Evolutionary conservation across 257 asterid species (phyloP), one percentile per base, ranked within the genome.

Genomic region (Solanum sitiens): DNA sequence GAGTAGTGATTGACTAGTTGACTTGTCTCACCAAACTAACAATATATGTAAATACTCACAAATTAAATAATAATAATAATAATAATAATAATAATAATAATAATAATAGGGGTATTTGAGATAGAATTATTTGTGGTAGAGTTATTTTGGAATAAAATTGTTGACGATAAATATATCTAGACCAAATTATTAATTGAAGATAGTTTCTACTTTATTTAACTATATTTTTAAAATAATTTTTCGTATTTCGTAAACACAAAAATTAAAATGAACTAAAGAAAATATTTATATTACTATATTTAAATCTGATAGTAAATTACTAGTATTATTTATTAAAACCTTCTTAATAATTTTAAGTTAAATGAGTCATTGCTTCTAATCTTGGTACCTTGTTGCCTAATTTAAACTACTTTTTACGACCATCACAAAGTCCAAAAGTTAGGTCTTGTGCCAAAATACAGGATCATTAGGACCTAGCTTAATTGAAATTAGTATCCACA

Each of bases 1-100:
- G 32, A 80, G 11, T 30, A 47, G 44, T 80, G 20, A n/a, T 80
- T 80, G 68, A 47, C 85, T 47, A 47, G 68, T 80, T 30, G 85
- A 80, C 85, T 80, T 47, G 68, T 30, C 30, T 15, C 20, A 30
- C 18, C 13, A 15, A 2, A 11, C 16, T 16, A 80, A 9, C 18
- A 47, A 16, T 30, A 27, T 3, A 27, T 3, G 18, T 5, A 9
- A n/a, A 27, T 25, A 68, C 4, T 5, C 18, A 16, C 10, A 16
- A 80, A 30, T 42, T 42, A 77, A n/a, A 14, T 44, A 44, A 11
- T 11, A 44, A 39, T 39, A 39, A 14, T 44, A 44, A 44, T 11
- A 44, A 11, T 11, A 44, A 39, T 39, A 39, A 14, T 44, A 44
- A 44, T 11, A 27, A 27, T 44, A 44, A 44, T 11, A 27, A 27